Conservation (phyloP, 169 alveolate species). For the Theileria annulata region DNA sequence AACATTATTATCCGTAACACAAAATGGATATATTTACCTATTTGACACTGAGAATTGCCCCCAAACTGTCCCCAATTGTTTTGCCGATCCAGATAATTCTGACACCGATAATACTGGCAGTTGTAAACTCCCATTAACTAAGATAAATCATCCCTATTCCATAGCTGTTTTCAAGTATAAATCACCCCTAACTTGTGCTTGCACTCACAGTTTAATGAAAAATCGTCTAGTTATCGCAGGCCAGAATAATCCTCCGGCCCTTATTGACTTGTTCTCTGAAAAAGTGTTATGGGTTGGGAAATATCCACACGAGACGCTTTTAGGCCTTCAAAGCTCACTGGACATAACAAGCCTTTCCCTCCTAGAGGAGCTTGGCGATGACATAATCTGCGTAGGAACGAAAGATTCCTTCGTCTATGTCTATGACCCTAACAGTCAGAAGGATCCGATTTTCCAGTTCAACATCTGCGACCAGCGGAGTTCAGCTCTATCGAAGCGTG, state of each 20-base stretch:
- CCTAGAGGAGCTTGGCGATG: slow-evolving; percentile 66
- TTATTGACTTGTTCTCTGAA: slow-evolving; percentile 71
- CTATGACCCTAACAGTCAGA: slow-evolving; percentile 71
- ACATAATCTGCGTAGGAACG: slow-evolving; percentile 66
- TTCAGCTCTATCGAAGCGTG: slow-evolving; percentile 28
- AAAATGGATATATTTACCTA: slow-evolving; percentile 37
- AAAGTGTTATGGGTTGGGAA: slow-evolving; percentile 71
- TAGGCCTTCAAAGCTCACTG: slow-evolving; percentile 63
- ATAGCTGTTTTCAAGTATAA: slow-evolving; percentile 53
- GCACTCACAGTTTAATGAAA: slow-evolving; percentile 56
- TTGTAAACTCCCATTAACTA: background rate
- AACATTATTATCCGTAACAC: slow-evolving; percentile 24
- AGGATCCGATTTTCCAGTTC: slow-evolving; percentile 71
- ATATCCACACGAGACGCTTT: slow-evolving; percentile 62
- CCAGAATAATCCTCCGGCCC: slow-evolving; percentile 54
- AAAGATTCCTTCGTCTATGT: slow-evolving; percentile 65
- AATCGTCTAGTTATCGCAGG: slow-evolving; percentile 73
- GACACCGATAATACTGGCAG: background rate
- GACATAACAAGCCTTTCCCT: slow-evolving; percentile 64
- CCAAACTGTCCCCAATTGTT: background rate
- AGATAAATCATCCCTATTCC: background rate
- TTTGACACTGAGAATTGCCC: slow-evolving; percentile 4
- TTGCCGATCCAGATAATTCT: background rate
- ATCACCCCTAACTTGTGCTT: slow-evolving; percentile 64
- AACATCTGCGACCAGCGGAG: slow-evolving; percentile 65